Evolutionary conservation across 495 filamentous ascomycete species (phyloP), one percentile per base, ranked within the genome.

Genomic region (Polyplosphaeria fusca): DNA sequence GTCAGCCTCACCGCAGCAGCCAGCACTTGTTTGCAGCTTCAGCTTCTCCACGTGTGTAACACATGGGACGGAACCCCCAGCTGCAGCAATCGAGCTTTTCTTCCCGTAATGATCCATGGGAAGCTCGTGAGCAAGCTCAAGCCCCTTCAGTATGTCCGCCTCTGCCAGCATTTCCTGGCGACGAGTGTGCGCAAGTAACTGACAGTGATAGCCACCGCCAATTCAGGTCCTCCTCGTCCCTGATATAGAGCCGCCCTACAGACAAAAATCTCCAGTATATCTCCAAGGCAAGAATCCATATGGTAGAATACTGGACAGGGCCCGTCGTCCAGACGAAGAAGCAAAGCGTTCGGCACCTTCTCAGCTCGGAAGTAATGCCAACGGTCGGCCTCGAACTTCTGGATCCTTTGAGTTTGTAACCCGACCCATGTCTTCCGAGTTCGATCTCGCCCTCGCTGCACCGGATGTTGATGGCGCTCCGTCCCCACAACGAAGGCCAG

Each of bases 211-310:
- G 40, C 46, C 42, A 12, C 46, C 24, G 37, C 7, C 46, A 12
- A 32, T n/a, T 35, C 30, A 35, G 30, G 7, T 14, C 30, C 14
- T 14, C 14, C 30, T 35, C 14, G 30, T 14, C 14, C 30, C 30
- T 7, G 30, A 7, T 7, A 7, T 7, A 35, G 30, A 35, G 30
- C 30, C 30, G 18, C 25, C 35, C 37, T 4, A 35, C 5, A 18
- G 61, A 19, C 44, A 48, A 3, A 59, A 55, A 30, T 64, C 61
- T 7, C 61, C 61, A 26, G 55, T 45, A 3, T 64, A 64, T 43
- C 45, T 64, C 4, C 44, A 39, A 39, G 48, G 48, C 16, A 64
- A 64, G 45, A 64, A 64, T 26, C 61, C 61, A 14, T 64, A 64
- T 59, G 61, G 55, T 44, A 30, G 27, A 19, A 51, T 64, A 25